Evolutionary conservation across 1,284 basidiomycete genomes (phyloP), one percentile per base, ranked within the genome.

Genomic region (Prillingera fragicola): DNA sequence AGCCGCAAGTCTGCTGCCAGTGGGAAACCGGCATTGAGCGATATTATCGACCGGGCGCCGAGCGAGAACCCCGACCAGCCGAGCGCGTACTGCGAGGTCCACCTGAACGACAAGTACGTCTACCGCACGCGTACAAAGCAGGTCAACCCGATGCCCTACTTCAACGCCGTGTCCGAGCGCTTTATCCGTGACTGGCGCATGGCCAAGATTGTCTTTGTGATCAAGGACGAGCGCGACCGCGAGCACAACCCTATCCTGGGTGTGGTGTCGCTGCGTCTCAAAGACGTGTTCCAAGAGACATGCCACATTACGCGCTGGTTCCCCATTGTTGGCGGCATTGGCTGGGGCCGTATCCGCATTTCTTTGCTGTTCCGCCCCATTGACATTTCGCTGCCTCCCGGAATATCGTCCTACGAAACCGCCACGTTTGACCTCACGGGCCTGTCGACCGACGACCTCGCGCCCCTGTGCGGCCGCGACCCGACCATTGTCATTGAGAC

Each of bases 141-240:
- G 44, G 54, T 70, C 40, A 72, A 65, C 28, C 62, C 66, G 3
- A 49, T 69, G 31, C 74, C 73, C 3, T 75, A 74, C 54, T 73
- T 69, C 58, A 74, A 75, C 48, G 73, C 73, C 2, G 60, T 69
- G n/a, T 69, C 70, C 33, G 74, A 75, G 52, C 52, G 73, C 18
- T 74, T 73, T 41, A 54, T 74, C n/a, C 50, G 71, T 17, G 73
- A 75, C 58, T 75, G 73, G 73, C 60, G 62, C 8, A 55, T 64
- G 24, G 67, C 69, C n/a, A 62, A 65, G 37, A 55, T 75, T 38
- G 61, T 65, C 21, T 62, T 75, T 41, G 73, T 74, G 0, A 61
- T 75, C 8, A 52, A 70, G 33, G 72, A 75, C 44, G 67, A 69
- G 46, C n/a, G 70, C 22, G 64, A 72, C 48, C 47, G 70, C 32